phyloP scores from a whole-genome alignment of 169 alveolate species.

The Amoebophrya sp. region DNA sequence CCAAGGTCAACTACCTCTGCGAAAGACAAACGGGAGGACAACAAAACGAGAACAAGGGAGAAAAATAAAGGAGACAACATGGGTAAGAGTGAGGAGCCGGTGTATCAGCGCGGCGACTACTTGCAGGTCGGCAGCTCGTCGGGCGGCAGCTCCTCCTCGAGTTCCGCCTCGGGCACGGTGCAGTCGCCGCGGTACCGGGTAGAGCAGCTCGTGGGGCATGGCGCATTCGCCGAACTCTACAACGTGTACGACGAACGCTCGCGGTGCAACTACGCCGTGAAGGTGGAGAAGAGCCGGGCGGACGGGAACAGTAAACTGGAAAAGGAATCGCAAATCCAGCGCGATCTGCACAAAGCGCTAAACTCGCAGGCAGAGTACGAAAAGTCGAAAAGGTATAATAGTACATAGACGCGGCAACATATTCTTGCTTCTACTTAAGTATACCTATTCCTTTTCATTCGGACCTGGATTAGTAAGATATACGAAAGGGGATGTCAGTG shows the following conservation, averaged over 20 bases:
- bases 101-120: too few relatives aligned
- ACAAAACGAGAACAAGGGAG: background rate
- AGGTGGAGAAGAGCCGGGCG: background rate
- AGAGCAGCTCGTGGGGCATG: background rate
- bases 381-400: background rate
- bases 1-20: background rate
- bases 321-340: background rate
- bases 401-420: background rate
- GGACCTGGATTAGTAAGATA: too few relatives aligned
- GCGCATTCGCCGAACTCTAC: constrained; percentile 7
- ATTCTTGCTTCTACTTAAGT: background rate
- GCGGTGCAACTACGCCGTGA: background rate
- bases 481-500: too few relatives aligned
- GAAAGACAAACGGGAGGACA: background rate
- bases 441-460: background rate
- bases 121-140: too few relatives aligned
- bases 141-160: background rate
- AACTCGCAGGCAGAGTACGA: background rate
- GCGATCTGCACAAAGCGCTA: background rate
- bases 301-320: background rate
- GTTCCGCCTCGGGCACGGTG: background rate
- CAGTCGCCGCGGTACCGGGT: background rate
- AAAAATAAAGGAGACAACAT: background rate
- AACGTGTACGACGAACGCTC: background rate
- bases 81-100: background rate